These are phyloP conservation scores for Boletus subcaerulescens DNA, from an alignment of 768 basidiomycete genomes.

Conservation along the genomic window DNA sequence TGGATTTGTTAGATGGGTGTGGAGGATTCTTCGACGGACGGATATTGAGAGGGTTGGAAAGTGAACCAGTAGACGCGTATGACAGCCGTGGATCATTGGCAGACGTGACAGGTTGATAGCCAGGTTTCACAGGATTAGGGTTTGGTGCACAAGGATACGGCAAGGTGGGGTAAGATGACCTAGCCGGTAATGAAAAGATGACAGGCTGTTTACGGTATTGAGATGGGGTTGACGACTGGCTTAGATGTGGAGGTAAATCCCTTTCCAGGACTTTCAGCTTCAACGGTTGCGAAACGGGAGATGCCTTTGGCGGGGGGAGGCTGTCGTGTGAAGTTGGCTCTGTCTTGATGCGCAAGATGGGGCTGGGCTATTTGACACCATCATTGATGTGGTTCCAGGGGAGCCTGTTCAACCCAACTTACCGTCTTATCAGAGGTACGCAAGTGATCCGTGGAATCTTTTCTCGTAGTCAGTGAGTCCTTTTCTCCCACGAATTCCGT, in stretches of 20 bases:
- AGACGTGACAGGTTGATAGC: constrained; percentile 29
- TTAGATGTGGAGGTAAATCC: neutral
- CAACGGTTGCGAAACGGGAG: constrained; percentile 8
- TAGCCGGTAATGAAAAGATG: constrained; percentile 14
- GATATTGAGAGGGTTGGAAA: constrained; percentile 55
- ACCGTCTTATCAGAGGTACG: constrained; percentile 15
- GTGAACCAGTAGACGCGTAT: constrained; percentile 40
- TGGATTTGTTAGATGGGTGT: constrained; percentile 6
- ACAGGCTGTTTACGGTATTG: constrained; percentile 13
- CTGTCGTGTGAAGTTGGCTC: constrained; percentile 13
- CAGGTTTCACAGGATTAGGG: constrained; percentile 19
- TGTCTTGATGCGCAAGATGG: constrained; percentile 14
- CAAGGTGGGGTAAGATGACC: constrained; percentile 12
- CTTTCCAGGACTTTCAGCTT: constrained; percentile 15
- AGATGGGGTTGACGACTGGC: constrained; percentile 10
- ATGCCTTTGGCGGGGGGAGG: constrained; percentile 11
- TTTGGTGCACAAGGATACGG: constrained; percentile 10
- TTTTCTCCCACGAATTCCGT: constrained; percentile 40
- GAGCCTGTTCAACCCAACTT: neutral
- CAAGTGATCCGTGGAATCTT: constrained; percentile 18
- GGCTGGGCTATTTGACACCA: constrained; percentile 11
- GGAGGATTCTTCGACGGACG: constrained; percentile 40
- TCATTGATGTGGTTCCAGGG: neutral
- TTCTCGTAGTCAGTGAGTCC: constrained; percentile 20
- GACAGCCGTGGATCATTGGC: constrained; percentile 32